Percentiles rank a stretch among this genome's conserved stretches.
These are phyloP conservation scores for Kondoa malvinella DNA, from an alignment of 768 basidiomycete species.

Conservation along the genomic window DNA sequence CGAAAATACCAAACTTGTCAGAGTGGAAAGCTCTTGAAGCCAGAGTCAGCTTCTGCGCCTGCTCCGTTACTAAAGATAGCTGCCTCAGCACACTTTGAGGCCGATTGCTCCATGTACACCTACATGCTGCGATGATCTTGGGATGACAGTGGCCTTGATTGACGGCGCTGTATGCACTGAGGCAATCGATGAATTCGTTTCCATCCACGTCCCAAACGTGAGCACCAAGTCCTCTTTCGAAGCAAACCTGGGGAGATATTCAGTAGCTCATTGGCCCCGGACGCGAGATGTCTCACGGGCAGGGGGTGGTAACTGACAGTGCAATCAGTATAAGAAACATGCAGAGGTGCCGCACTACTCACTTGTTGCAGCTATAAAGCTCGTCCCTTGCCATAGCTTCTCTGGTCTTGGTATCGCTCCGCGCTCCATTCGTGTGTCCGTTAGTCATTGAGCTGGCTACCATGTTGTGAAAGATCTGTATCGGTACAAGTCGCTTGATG, in stretches of 20 bases:
- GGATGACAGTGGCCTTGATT: conserved; percentile 78
- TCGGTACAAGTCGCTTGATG: background rate
- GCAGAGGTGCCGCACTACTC: background rate
- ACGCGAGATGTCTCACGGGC: too few relatives aligned
- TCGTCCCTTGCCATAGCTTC: background rate
- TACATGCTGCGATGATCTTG: conserved; percentile 37
- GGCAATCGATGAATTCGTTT: conserved; percentile 90
- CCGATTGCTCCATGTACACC: background rate
- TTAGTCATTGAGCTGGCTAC: background rate
- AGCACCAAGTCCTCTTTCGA: conserved; percentile 73
- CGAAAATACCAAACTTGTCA: conserved; percentile 73
- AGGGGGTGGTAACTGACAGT: background rate
- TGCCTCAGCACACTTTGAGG: conserved; percentile 35
- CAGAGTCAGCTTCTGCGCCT: conserved; percentile 76
- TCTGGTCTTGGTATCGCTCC: background rate
- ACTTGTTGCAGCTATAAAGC: background rate
- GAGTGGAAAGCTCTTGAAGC: conserved; percentile 96
- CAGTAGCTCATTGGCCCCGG: too few relatives aligned
- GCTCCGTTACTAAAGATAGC: conserved; percentile 50
- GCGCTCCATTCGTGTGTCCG: background rate
- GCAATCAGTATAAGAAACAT: background rate
- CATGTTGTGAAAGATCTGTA: background rate
- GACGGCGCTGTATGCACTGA: conserved; percentile 86
- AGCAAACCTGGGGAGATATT: conserved; percentile 84
- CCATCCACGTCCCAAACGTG: conserved; percentile 67